Conservation (phyloP, 129 eudicot genomes). For the Ambrosia artemisiifolia region DNA sequence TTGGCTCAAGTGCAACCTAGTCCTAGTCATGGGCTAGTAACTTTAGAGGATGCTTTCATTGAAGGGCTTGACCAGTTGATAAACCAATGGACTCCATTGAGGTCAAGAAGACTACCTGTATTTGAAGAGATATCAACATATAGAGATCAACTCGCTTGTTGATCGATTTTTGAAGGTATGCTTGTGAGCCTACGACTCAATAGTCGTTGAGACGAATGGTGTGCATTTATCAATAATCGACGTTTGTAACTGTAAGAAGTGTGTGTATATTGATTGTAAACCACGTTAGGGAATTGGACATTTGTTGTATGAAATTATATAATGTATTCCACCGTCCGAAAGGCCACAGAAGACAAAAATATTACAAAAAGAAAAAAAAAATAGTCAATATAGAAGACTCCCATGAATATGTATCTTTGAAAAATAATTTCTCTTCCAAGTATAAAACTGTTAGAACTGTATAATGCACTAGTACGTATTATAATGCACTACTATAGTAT, state of each 20-base stretch:
- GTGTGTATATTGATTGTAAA: conserved; percentile 11
- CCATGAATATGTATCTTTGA: too few relatives aligned
- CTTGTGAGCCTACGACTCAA: conserved; percentile 27
- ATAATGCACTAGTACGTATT: too few relatives aligned
- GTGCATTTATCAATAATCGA: conserved; percentile 17
- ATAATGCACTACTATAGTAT: too few relatives aligned
- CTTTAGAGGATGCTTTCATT: conserved; percentile 55
- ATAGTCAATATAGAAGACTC: not conserved
- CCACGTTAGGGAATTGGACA: not conserved
- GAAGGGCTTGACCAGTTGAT: conserved; percentile 72
- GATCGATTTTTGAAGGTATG: conserved; percentile 29
- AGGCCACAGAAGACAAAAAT: not conserved
- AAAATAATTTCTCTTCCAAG: too few relatives aligned
- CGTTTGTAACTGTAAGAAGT: conserved; percentile 3
- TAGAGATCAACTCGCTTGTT: conserved; percentile 86
- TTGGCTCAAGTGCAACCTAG: conserved; percentile 13
- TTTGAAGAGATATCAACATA: conserved; percentile 65
- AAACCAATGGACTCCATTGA: conserved; percentile 48
- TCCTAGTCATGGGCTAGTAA: conserved; percentile 18
- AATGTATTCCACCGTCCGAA: conserved; percentile 10
- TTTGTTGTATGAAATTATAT: not conserved
- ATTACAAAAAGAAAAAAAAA: not conserved
- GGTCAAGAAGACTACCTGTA: conserved; percentile 68
- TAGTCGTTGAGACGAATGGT: conserved; percentile 24
- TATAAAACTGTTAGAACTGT: too few relatives aligned